Percentiles rank a stretch among this genome's conserved stretches.
Evolutionary conservation across 768 basidiomycete species (phyloP).

Genomic region (Exsudoporus frostii): DNA sequence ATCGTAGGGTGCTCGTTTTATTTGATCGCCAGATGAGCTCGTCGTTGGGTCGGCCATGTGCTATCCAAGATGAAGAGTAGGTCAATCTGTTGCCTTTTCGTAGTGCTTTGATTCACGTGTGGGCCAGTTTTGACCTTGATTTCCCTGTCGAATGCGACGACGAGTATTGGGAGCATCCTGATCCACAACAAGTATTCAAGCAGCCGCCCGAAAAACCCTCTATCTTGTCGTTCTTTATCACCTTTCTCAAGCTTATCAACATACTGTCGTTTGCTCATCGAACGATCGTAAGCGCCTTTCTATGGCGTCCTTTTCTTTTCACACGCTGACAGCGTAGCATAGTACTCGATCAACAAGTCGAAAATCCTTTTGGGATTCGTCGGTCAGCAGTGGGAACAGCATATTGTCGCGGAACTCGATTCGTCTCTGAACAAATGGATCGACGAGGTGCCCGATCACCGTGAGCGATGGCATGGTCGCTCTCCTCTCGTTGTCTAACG

Average conservation of each 20-base stretch:
- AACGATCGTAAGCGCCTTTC: slow-evolving; percentile 47
- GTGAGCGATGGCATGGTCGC: slow-evolving; percentile 17
- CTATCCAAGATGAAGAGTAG: slow-evolving; percentile 70
- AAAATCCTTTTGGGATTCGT: slow-evolving; percentile 50
- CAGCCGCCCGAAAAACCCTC: slow-evolving; percentile 64
- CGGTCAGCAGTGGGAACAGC: slow-evolving; percentile 57
- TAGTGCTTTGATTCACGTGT: neutral
- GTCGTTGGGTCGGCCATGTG: slow-evolving; percentile 62
- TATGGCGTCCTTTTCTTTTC: neutral
- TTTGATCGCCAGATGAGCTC: slow-evolving; percentile 36
- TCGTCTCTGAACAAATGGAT: slow-evolving; percentile 78
- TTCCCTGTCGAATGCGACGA: slow-evolving; percentile 66
- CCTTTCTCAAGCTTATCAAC: slow-evolving; percentile 53
- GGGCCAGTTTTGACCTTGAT: slow-evolving; percentile 57
- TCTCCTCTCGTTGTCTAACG: slow-evolving; percentile 3
- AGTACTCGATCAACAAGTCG: slow-evolving; percentile 74
- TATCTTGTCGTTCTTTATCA: slow-evolving; percentile 49
- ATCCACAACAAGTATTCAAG: slow-evolving; percentile 48
- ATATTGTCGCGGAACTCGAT: slow-evolving; percentile 69
- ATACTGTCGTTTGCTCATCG: slow-evolving; percentile 60
- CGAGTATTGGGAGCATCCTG: slow-evolving; percentile 58
- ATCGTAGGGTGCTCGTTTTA: slow-evolving; percentile 28
- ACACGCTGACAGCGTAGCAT: neutral
- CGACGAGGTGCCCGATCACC: slow-evolving; percentile 55
- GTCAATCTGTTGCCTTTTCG: slow-evolving; percentile 20